Evolutionary conservation across 1,139 yeast genomes (phyloP), one percentile per base, ranked within the genome.

Genomic region (Kodamaea plutei): DNA sequence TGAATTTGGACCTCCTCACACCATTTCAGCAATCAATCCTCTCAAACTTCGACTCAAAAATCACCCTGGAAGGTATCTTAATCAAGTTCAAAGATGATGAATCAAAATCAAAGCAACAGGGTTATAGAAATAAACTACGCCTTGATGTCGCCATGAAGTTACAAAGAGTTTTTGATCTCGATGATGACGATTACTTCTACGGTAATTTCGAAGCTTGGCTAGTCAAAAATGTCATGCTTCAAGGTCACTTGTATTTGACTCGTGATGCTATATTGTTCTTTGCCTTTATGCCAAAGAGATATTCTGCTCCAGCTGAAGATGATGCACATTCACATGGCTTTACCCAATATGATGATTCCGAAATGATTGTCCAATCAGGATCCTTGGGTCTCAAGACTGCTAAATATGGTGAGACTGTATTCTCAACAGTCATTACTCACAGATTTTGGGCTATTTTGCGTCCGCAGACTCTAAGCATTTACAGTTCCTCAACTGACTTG

Each of bases 211-310:
- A 82, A 5, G 77, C 88, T 20, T 89, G 96, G 95, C 60, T 89
- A 24, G 65, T 87, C 33, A 74, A 79, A 39, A 95, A 85, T 46
- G 93, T 89, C 1, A 60, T 89, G 21, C 58, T 88, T 18, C 96
- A 88, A 52, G 97, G 97, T 2, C 89, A 84, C 45, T 54, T 87
- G 10, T 84, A 84, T 46, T 56, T 89, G 21, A 88, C 96, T 2
- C 57, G 64, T 26, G 63, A 71, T 9, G 73, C 76, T 40, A 55
- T 89, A 6, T 60, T 87, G 28, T 89, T 85, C 52, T 82, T 83
- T 58, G 93, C 96, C 0, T 81, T 79, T 44, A 56, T 89, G n/a
- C 95, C 96, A 0, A 70, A 71, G 34, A 56, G 52, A 10, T 47
- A 46, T 19, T 38, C 47, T n/a, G 25, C 36, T n/a, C 18, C 20